Percentiles rank a stretch among this genome's conserved stretches.
Evolutionary conservation across 805 yeast genomes (phyloP).

Genomic region (Pichia pseudocactophila): DNA sequence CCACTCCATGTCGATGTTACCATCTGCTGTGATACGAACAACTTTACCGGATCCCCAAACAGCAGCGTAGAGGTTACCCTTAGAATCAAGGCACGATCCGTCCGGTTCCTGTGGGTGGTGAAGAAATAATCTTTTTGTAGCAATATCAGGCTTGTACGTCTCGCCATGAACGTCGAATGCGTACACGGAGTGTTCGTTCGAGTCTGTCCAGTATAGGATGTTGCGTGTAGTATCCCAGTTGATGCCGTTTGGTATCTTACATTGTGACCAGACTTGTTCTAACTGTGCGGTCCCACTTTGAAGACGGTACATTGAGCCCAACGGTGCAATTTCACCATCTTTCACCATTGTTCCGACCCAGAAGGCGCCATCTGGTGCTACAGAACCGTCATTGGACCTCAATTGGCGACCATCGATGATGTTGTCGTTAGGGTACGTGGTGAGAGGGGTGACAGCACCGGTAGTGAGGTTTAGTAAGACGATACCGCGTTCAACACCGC

Average conservation of each 20-base stretch:
- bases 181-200: conserved; percentile 39
- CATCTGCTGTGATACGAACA: conserved; percentile 41
- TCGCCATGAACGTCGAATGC: conserved; percentile 35
- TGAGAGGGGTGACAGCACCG: conserved; percentile 29
- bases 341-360: conserved; percentile 73
- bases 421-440: conserved; percentile 32
- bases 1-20: conserved; percentile 42
- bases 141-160: conserved; percentile 26
- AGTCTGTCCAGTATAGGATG: conserved; percentile 45
- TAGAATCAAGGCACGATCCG: conserved; percentile 55
- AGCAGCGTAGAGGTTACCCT: conserved; percentile 53
- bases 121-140: conserved; percentile 33
- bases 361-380: conserved; percentile 68
- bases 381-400: conserved; percentile 77
- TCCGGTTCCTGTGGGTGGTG: conserved; percentile 49
- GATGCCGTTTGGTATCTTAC: conserved; percentile 65
- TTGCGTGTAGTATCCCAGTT: conserved; percentile 38
- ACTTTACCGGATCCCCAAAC: conserved; percentile 56
- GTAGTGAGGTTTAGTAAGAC: conserved; percentile 42
- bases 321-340: conserved; percentile 4
- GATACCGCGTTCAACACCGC: conserved; percentile 61
- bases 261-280: conserved; percentile 27
- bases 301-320: conserved; percentile 47
- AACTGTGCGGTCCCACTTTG: conserved; percentile 25
- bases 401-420: conserved; percentile 24